Base-by-base conservation (phyloP, 2,329 filamentous ascomycete species). In the Botrytis byssoidea region DNA sequence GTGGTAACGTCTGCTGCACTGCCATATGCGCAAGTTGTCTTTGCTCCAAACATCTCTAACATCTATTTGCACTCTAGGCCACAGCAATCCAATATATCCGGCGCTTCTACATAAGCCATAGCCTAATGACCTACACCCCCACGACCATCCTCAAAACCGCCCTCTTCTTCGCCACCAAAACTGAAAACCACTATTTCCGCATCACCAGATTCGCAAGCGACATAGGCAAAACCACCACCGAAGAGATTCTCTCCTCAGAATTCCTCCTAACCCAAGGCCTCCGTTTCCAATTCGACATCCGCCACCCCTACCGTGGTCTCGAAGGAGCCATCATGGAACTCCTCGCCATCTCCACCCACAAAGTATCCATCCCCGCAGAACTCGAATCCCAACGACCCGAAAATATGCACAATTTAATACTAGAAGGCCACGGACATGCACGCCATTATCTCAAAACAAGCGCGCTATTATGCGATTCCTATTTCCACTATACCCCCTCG, bases 51-150 rank as follows among this genome's bases (percentile, higher is more conserved):
- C 1, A 25, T 32, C 22, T 25, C n/a, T 73, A 37, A 68, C 44
- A 12, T 40, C 6, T 48, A 12, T 48, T 40, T 61, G 7, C 12
- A 35, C 20, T 1, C 16, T 18, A 82, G 81, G 80, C 80, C 35
- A 82, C 81, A 44, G 86, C 77, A 76, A 77, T 78, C 40, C 80
- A 80, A 77, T 98, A 97, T 82, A 88, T 99, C 74, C 92, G 93
- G 73, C 92, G 96, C 74, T 98, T 99, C 87, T 99, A 98, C 85
- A 88, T 97, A 55, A 95, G 93, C 80, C 97, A 98, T 83, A 97
- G 93, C 59, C 90, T 95, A 80, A 97, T 98, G 93, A 97, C 95
- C 44, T 98, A 99, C 81, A 93, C 95, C 75, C 95, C 95, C 0
- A 92, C 93, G 75, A 91, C 94, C 76, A 92, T 98, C 77, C 90